phyloP scores from a whole-genome alignment of 345 rosid species.

The Melastoma malabathricum region DNA sequence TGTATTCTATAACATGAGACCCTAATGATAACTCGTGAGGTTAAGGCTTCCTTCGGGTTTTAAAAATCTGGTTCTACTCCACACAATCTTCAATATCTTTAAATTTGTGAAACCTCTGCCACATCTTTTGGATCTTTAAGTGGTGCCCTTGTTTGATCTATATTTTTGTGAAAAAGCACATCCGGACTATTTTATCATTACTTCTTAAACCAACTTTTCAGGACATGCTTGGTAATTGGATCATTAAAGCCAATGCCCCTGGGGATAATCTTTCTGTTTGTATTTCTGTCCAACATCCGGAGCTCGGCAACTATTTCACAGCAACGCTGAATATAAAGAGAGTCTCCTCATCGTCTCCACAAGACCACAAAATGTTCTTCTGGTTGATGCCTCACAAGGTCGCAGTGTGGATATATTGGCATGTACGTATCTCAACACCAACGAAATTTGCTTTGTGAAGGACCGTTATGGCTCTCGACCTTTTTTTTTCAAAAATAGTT shows the following conservation, averaged over 20 bases:
- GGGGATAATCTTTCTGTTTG: slow-evolving; percentile 43
- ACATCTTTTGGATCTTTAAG: no score
- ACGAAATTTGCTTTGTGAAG: not conserved
- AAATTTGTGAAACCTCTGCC: no score
- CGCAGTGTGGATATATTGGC: slow-evolving; percentile 93
- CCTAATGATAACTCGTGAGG: no score
- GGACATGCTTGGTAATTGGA: slow-evolving; percentile 92
- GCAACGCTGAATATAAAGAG: slow-evolving; percentile 58
- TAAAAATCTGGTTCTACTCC: no score
- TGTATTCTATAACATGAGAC: no score
- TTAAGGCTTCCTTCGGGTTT: no score
- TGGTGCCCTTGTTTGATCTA: no score
- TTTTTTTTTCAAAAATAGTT: not conserved
- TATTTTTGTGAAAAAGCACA: no score
- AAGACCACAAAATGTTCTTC: slow-evolving; percentile 54
- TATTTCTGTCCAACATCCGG: slow-evolving; percentile 69
- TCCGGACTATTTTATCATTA: not conserved
- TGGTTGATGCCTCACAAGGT: slow-evolving; percentile 98
- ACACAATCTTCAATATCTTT: no score
- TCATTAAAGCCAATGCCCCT: slow-evolving; percentile 53
- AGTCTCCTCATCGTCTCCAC: slow-evolving; percentile 15
- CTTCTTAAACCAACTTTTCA: slow-evolving; percentile 14
- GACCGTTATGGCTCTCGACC: not conserved
- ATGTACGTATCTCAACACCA: slow-evolving; percentile 36
- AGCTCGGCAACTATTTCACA: slow-evolving; percentile 60